Evolutionary conservation across 768 basidiomycete genomes (phyloP), one percentile per base, ranked within the genome.

Genomic region (Hericium coralloides): DNA sequence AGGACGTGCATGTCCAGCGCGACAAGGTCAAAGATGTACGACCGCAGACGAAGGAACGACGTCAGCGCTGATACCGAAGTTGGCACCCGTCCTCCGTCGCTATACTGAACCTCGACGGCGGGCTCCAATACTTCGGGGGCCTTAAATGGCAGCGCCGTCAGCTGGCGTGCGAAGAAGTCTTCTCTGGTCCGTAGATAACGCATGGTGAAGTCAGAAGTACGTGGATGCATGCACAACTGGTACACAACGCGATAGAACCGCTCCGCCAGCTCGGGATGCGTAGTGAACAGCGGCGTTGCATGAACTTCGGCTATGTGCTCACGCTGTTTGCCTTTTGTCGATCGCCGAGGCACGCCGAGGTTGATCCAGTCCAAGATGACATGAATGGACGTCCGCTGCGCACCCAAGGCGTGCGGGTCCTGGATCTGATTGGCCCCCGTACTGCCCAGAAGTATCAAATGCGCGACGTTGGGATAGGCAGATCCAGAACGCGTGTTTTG

Each of bases 1-100:
- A 95, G 76, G 12, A 90, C 81, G 59, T 95, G 95, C 4, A 97
- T 74, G 67, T 98, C 95, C 38, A 98, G 78, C 1, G 95, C 91
- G 22, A 85, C 82, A 22, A 89, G 79, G 62, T 95, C 89, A 59
- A 97, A 80, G 49, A 97, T 82, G 69, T 83, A 88, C 1, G 93
- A 89, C 37, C 92, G 86, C 45, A 92, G 71, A 15, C 85, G 84
- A 12, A 98, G 77, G 78, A 90, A 92, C 0, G 92, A 79, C 53
- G 82, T 78, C 10, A 95, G 70, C 1, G 81, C 79, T 1, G 83
- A 68, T 37, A 88, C 83, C 8, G 84, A 87, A 5, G 90, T 87
- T 41, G 76, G 69, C 12, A 89, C 74, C 22, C 85, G 78, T 17
- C 82, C 78, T 4, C 88, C 88, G 61, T 95, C 91, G 25, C 70